These are phyloP conservation scores for Jaltomata sinuosa DNA, from an alignment of 257 asterid genomes.

Conservation along the genomic window DNA sequence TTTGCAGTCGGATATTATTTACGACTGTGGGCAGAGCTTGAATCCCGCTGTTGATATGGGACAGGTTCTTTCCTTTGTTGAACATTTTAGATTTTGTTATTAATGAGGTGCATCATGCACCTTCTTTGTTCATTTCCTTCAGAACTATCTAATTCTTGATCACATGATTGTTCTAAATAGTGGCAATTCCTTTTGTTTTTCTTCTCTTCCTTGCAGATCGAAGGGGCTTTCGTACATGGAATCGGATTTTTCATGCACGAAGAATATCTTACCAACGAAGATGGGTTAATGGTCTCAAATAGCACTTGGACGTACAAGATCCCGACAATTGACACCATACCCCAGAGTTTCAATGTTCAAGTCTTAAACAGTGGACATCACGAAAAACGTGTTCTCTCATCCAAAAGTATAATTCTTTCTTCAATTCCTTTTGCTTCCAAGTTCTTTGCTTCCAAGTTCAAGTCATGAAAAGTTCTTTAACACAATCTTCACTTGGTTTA, in stretches of 20 bases:
- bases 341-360: constrained; percentile 51
- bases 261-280: constrained; percentile 47
- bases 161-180: too few species aligned
- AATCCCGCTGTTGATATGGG: constrained; percentile 78
- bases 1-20: constrained; percentile 47
- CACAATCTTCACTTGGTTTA: neutral
- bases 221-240: constrained; percentile 87
- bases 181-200: neutral
- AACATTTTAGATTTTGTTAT: neutral
- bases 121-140: too few species aligned
- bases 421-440: neutral
- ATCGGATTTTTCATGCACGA: constrained; percentile 77
- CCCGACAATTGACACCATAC: constrained; percentile 74
- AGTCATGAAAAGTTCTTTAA: neutral
- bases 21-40: constrained; percentile 82
- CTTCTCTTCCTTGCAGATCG: constrained; percentile 37
- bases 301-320: constrained; percentile 80
- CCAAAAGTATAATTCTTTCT: constrained; percentile 43
- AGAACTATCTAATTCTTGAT: too few species aligned
- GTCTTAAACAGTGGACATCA: constrained; percentile 59
- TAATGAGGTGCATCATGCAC: too few species aligned
- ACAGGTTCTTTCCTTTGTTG: constrained; percentile 31
- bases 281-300: constrained; percentile 47
- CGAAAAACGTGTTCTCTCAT: constrained; percentile 57
- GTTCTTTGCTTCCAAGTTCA: neutral